A percentile compares a stretch with the other conserved stretches of the same genome.
Evolutionary conservation across 2,329 filamentous ascomycete genomes (phyloP).

Genomic region (Trichoderma atrobrunneum): DNA sequence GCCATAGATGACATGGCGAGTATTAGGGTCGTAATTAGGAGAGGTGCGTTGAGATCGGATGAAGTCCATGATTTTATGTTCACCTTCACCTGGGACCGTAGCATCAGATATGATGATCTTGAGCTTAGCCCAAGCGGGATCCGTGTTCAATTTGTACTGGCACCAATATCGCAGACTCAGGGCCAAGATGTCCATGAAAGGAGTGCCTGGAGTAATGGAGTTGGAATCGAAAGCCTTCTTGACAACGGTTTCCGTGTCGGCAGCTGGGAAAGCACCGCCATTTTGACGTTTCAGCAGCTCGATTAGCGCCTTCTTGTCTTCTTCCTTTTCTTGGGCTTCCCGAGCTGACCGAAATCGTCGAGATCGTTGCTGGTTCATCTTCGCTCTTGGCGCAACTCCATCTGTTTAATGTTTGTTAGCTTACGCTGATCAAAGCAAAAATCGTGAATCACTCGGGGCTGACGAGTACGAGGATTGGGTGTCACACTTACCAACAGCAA

Average conservation of each 20-base stretch:
- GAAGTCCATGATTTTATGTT: slow-evolving; percentile 99
- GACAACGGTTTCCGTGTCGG: slow-evolving; percentile 58
- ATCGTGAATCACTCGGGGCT: neutral
- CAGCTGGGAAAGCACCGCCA: slow-evolving; percentile 59
- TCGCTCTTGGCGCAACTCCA: slow-evolving; percentile 93
- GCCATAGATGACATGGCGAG: slow-evolving; percentile 95
- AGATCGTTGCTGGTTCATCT: slow-evolving; percentile 99
- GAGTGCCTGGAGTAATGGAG: slow-evolving; percentile 90
- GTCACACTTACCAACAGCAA: slow-evolving; percentile 74
- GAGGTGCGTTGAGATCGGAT: slow-evolving; percentile 89
- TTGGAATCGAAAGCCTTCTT: slow-evolving; percentile 92
- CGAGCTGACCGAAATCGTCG: slow-evolving; percentile 91
- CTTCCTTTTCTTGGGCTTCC: slow-evolving; percentile 91
- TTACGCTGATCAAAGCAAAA: neutral
- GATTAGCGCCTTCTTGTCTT: slow-evolving; percentile 82
- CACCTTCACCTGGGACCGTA: slow-evolving; percentile 94
- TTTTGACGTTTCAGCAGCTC: slow-evolving; percentile 81
- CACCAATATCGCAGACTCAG: slow-evolving; percentile 92
- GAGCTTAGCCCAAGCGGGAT: slow-evolving; percentile 90
- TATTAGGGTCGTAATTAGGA: slow-evolving; percentile 92
- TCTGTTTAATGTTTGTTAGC: slow-evolving; percentile 50
- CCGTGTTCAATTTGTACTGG: slow-evolving; percentile 94
- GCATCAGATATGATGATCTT: slow-evolving; percentile 99
- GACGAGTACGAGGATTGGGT: neutral
- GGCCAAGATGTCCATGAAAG: slow-evolving; percentile 97